Evolutionary conservation across 495 filamentous ascomycete species (phyloP).

Genomic region (Hyaloscypha variabilis): DNA sequence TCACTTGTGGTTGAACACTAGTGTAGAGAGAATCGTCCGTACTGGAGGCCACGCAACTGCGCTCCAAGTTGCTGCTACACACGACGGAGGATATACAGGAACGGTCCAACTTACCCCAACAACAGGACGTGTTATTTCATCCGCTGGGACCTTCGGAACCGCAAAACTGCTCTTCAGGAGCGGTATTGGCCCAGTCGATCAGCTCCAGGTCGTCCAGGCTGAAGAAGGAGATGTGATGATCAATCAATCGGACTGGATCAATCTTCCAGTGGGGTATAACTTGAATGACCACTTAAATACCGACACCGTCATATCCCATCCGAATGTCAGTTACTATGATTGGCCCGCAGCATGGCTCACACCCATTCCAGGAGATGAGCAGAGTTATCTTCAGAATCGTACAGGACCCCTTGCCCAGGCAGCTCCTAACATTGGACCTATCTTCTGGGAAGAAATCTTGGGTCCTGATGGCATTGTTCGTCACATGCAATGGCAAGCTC

Average conservation of each 20-base stretch:
- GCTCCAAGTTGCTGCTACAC: constrained; percentile 63
- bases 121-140: constrained; percentile 66
- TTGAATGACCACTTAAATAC: constrained; percentile 76
- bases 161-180: constrained; percentile 70
- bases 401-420: constrained; percentile 69
- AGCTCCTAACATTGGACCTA: constrained; percentile 67
- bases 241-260: constrained; percentile 60
- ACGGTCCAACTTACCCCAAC: constrained; percentile 58
- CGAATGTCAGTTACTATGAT: constrained; percentile 30
- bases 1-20: constrained; percentile 63
- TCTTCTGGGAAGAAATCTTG: constrained; percentile 62
- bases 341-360: constrained; percentile 30
- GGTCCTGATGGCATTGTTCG: constrained; percentile 65
- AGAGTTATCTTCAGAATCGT: constrained; percentile 50
- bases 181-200: constrained; percentile 65
- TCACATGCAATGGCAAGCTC: constrained; percentile 65
- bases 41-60: constrained; percentile 62
- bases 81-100: constrained; percentile 55
- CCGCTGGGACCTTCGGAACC: constrained; percentile 69
- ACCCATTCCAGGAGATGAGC: constrained; percentile 47
- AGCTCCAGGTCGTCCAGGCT: constrained; percentile 59
- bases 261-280: constrained; percentile 74
- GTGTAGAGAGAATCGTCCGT: constrained; percentile 66
- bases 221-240: constrained; percentile 56
- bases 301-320: constrained; percentile 64